Percentiles rank a stretch among this genome's conserved stretches.
Conservation (phyloP, 768 basidiomycete genomes). For the Tulasnella calospora region DNA sequence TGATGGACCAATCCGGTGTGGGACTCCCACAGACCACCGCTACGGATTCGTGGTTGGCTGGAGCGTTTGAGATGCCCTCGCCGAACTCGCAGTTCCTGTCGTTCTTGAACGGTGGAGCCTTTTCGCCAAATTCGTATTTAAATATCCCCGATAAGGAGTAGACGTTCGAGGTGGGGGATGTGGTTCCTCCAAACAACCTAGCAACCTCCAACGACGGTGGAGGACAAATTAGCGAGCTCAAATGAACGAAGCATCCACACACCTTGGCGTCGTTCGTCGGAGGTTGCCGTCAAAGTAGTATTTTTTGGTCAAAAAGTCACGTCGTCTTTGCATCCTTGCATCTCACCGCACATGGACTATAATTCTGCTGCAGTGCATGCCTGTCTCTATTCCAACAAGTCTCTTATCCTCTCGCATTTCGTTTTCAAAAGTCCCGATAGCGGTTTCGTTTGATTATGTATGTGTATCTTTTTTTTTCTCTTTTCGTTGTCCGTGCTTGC, state of each 20-base stretch:
- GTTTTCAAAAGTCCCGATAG: not conserved
- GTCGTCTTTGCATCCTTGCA: not conserved
- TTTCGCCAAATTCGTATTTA: slow-evolving; percentile 6
- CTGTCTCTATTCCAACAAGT: not conserved
- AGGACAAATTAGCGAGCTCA: not conserved
- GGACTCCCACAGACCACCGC: not conserved
- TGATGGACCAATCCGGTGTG: not conserved
- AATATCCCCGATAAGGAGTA: slow-evolving; percentile 1
- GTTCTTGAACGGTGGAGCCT: not conserved
- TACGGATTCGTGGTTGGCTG: not conserved
- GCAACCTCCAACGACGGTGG: not conserved
- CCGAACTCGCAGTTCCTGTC: slow-evolving; percentile 9
- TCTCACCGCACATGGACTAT: not conserved
- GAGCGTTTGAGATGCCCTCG: not conserved
- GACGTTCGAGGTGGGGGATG: not conserved
- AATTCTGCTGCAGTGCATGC: not conserved
- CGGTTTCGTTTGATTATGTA: not conserved
- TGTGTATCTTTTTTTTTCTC: not conserved
- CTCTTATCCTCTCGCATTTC: not conserved
- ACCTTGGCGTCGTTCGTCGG: not conserved
- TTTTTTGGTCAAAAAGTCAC: not conserved
- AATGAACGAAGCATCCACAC: not conserved
- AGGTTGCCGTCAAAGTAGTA: not conserved
- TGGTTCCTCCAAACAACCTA: not conserved
- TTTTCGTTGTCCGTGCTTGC: no score